Evolutionary conservation across 768 basidiomycete species (phyloP), one percentile per base, ranked within the genome.

Genomic region (Paxillus ammoniavirescens): DNA sequence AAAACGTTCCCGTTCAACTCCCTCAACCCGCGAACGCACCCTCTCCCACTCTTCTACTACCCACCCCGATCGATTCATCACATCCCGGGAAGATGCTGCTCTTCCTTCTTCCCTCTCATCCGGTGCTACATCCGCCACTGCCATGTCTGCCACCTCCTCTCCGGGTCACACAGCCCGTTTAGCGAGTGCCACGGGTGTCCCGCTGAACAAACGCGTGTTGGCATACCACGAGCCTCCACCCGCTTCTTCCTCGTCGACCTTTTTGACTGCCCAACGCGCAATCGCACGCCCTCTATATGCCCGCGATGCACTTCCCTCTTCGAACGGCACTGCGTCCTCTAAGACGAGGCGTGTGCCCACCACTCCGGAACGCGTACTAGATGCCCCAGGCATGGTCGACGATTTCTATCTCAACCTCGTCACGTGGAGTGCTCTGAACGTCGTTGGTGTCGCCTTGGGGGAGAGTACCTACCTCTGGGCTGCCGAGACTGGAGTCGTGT

Each of bases 351-450:
- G 88, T 60, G 91, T 98, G 50, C 82, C 93, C 0, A 89, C 90
- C 0, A 83, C 86, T 21, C 92, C 96, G 0, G 91, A 96, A 61
- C 82, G 93, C n/a, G 93, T 98, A 8, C 79, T 99, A 9, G 97
- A 98, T 61, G 96, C 96, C 0, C 94, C 94, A 1, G 92, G 92
- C 6, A 86, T 91, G 79, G 79, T 86, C 9, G 93, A 98, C 60
- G 97, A 99, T 70, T 99, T 96, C 70, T 99, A 99, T 66, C 83
- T 99, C 65, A 99, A 98, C 69, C 77, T 99, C 49, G 69, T 98
- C 48, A 81, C 87, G 15, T 99, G 97, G 97, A 89, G 89, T 35
- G 80, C 79, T 40, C 82, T 82, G 59, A 98, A 98, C 69, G 74
- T 86, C 26, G 84, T 99, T 10, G 94, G 90, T 2, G 95, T 99